These are phyloP conservation scores for Citrus reticulata DNA, from an alignment of 345 rosid genomes.

Conservation along the genomic window DNA sequence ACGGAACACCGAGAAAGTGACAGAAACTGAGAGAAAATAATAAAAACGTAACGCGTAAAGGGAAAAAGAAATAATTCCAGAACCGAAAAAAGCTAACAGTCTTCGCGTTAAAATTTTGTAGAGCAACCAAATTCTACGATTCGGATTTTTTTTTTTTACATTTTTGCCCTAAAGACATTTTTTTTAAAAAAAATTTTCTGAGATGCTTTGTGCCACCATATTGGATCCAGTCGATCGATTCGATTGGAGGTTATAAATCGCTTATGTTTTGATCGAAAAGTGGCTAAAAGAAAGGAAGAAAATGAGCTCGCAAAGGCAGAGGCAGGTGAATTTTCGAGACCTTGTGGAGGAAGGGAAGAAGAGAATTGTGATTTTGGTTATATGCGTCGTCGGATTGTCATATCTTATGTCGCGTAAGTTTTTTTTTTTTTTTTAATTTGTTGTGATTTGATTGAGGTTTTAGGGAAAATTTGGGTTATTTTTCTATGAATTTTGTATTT, in stretches of 20 bases:
- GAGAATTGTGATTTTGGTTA: conserved; percentile 72
- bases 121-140: background rate
- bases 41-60: background rate
- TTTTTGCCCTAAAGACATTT: background rate
- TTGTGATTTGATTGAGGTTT: background rate
- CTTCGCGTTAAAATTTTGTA: conserved; percentile 28
- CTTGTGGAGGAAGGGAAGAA: conserved; percentile 95
- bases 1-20: background rate
- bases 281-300: background rate
- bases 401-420: conserved; percentile 87
- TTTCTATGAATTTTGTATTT: background rate
- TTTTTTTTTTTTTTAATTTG: background rate
- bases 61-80: background rate
- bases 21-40: background rate
- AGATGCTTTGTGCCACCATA: background rate
- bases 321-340: conserved; percentile 64
- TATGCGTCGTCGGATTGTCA: conserved; percentile 90
- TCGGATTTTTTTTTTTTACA: background rate
- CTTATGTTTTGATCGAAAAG: conserved; percentile 4
- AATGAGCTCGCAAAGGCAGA: conserved; percentile 64
- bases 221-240: conserved; percentile 6
- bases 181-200: background rate
- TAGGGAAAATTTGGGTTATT: background rate
- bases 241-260: conserved; percentile 1
- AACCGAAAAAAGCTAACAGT: conserved; percentile 32